Evolutionary conservation across 495 filamentous ascomycete genomes (phyloP).

Genomic region (Evernia prunastri): DNA sequence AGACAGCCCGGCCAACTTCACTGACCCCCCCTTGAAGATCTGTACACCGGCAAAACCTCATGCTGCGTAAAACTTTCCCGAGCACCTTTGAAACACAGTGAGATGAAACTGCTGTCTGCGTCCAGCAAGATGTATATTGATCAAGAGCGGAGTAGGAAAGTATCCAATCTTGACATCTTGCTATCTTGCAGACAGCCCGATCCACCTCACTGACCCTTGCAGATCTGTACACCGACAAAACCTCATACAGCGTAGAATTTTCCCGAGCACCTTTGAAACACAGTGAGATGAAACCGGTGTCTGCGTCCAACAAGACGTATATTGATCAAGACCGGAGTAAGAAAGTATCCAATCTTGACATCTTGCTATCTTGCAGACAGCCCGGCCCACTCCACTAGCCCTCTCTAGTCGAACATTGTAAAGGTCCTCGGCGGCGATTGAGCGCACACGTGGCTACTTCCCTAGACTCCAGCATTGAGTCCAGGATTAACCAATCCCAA

Average conservation of each 20-base stretch:
- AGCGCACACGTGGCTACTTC: neutral
- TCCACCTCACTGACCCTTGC: neutral
- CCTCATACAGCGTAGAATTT: neutral
- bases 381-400: too few relatives aligned
- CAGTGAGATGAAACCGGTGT: neutral
- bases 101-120: neutral
- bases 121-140: neutral
- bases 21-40: too few relatives aligned
- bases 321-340: neutral
- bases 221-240: neutral
- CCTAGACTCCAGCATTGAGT: neutral
- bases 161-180: neutral
- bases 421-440: neutral
- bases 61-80: too few relatives aligned
- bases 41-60: too few relatives aligned
- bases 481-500: neutral
- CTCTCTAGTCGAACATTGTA: too few relatives aligned
- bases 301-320: neutral
- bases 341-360: neutral
- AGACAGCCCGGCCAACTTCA: too few relatives aligned
- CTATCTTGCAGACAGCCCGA: conserved; percentile 1
- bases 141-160: neutral
- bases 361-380: too few relatives aligned
- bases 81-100: neutral
- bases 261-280: neutral